Conservation (phyloP, 2,329 filamentous ascomycete genomes). For the Fusarium illudens region DNA sequence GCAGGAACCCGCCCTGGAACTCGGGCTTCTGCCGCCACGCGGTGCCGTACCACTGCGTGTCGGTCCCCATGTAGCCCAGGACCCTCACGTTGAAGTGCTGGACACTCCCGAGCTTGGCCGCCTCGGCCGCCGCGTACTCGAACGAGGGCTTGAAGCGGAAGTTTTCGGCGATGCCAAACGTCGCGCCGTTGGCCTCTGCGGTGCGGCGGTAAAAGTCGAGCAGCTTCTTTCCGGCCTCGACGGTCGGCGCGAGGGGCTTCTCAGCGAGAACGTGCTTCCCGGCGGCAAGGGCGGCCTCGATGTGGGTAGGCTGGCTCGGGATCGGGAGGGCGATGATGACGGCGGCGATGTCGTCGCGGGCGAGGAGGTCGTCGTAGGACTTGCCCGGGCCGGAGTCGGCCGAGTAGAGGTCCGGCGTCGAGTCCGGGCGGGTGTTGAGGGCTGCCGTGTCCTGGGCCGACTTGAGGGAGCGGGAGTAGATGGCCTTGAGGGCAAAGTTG, state of each 20-base stretch:
- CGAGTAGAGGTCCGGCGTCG: constrained; percentile 62
- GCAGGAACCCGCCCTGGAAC: constrained; percentile 78
- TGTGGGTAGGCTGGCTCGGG: constrained; percentile 63
- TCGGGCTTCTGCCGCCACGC: constrained; percentile 73
- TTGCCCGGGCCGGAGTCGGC: constrained; percentile 59
- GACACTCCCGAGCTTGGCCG: constrained; percentile 46
- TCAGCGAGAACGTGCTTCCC: constrained; percentile 76
- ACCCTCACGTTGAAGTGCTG: constrained; percentile 58
- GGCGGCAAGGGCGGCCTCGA: constrained; percentile 66
- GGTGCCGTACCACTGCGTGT: constrained; percentile 60
- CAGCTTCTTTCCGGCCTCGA: constrained; percentile 54
- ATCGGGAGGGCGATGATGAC: constrained; percentile 72
- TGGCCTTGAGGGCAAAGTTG: constrained; percentile 65
- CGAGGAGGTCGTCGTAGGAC: constrained; percentile 60
- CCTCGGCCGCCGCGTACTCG: constrained; percentile 61
- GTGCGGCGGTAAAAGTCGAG: constrained; percentile 48
- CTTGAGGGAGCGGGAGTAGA: constrained; percentile 70
- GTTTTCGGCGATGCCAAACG: constrained; percentile 76
- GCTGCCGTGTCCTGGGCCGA: constrained; percentile 61
- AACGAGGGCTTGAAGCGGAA: constrained; percentile 70
- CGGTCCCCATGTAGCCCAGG: constrained; percentile 47
- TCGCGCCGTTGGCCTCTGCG: constrained; percentile 42
- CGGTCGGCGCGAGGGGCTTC: constrained; percentile 72
- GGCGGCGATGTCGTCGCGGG: constrained; percentile 61
- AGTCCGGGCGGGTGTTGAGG: constrained; percentile 46